These are phyloP conservation scores for Rhizopogon vulgaris DNA, from an alignment of 768 basidiomycete species.

Conservation along the genomic window DNA sequence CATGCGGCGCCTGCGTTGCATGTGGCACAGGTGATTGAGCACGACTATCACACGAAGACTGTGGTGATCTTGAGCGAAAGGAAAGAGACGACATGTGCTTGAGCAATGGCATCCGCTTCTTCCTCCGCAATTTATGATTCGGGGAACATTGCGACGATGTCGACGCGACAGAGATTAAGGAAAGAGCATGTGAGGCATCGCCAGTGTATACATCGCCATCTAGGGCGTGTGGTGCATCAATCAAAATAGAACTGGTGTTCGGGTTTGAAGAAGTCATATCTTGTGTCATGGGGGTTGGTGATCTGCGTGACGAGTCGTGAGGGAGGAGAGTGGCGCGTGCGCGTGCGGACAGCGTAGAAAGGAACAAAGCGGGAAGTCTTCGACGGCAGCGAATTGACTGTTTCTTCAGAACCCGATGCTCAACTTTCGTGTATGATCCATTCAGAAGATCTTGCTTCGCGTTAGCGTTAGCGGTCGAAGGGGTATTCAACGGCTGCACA, in stretches of 20 bases:
- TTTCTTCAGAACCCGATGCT: constrained; percentile 9
- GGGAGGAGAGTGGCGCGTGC: constrained; percentile 10
- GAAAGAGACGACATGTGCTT: constrained; percentile 22
- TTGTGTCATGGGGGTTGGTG: constrained; percentile 4
- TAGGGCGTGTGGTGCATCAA: constrained; percentile 16
- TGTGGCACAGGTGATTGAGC: constrained; percentile 6
- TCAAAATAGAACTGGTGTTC: constrained; percentile 13
- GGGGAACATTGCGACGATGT: constrained; percentile 22
- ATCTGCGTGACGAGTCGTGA: background rate
- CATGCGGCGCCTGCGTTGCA: constrained; percentile 12
- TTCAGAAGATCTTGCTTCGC: constrained; percentile 5
- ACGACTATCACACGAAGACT: constrained; percentile 16
- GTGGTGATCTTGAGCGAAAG: constrained; percentile 14
- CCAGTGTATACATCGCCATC: constrained; percentile 13
- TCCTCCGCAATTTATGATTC: constrained; percentile 33
- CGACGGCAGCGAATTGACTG: constrained; percentile 12
- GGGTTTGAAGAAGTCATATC: constrained; percentile 10
- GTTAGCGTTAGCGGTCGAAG: constrained; percentile 14
- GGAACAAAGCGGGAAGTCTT: constrained; percentile 17
- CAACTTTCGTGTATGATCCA: constrained; percentile 9
- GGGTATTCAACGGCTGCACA: constrained; percentile 14
- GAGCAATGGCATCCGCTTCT: constrained; percentile 29
- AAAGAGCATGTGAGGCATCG: constrained; percentile 8
- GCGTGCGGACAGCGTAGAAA: constrained; percentile 9
- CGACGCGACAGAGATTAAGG: constrained; percentile 14